Conservation (phyloP, 78 protist species). For the Parvularia atlantis region DNA sequence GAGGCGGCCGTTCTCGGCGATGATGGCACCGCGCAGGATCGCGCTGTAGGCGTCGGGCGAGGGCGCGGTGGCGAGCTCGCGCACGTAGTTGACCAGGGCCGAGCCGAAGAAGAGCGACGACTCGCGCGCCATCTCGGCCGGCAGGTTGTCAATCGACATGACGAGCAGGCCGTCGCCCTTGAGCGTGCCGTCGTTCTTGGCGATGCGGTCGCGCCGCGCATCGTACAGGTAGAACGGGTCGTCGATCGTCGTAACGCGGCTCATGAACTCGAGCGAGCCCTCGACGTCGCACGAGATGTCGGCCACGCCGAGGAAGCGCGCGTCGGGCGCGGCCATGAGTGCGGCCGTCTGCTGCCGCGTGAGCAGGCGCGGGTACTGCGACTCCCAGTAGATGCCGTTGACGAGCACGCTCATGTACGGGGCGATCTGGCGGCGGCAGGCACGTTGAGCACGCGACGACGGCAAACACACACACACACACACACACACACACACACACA, state of each 20-base stretch:
- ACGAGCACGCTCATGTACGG: neutral
- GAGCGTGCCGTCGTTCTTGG: conserved; percentile 4
- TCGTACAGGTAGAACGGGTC: conserved; percentile 72
- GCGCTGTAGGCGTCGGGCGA: too few species aligned
- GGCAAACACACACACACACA: neutral
- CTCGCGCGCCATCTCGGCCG: conserved; percentile 84
- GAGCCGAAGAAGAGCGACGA: conserved; percentile 70
- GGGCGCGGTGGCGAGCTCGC: too few species aligned
- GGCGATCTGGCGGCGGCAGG: neutral
- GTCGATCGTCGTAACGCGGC: conserved; percentile 41
- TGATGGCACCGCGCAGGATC: conserved; percentile 6
- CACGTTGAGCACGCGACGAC: neutral
- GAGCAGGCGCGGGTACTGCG: conserved; percentile 63
- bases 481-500: neutral
- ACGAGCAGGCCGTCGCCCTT: conserved; percentile 61
- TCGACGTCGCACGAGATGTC: conserved; percentile 49
- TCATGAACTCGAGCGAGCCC: neutral
- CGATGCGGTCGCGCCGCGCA: too few species aligned
- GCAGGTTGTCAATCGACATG: conserved; percentile 76
- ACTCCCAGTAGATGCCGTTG: conserved; percentile 87
- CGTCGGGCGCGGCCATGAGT: conserved; percentile 7
- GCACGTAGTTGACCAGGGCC: conserved; percentile 38
- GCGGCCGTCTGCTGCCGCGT: conserved; percentile 50
- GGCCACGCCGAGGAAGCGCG: conserved; percentile 50
- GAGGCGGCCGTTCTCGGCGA: conserved; percentile 27